Conservation (phyloP, 2,329 filamentous ascomycete species). For the Aspergillus ochraceoroseus region DNA sequence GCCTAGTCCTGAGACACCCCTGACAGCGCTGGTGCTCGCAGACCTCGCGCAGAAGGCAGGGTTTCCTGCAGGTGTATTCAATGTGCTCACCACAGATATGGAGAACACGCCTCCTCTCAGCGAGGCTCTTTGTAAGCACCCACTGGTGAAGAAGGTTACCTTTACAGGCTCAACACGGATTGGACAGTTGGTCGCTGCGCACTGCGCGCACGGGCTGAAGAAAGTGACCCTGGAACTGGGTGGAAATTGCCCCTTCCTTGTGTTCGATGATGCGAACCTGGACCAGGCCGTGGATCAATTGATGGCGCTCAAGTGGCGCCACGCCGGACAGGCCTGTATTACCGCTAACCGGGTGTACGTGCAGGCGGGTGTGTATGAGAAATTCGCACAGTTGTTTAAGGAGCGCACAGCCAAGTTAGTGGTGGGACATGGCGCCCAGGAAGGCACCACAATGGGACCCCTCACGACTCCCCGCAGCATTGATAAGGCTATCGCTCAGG, state of each 20-base stretch:
- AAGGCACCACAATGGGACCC: conserved; percentile 56
- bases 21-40: conserved; percentile 53
- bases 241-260: conserved; percentile 60
- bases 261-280: conserved; percentile 61
- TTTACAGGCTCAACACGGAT: conserved; percentile 60
- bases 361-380: conserved; percentile 45
- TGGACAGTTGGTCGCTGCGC: conserved; percentile 58
- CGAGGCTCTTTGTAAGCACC: conserved; percentile 53
- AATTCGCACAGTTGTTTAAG: conserved; percentile 52
- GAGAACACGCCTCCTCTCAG: conserved; percentile 39
- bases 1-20: conserved; percentile 63
- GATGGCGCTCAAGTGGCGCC: conserved; percentile 42
- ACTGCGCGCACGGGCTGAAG: conserved; percentile 58
- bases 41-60: conserved; percentile 52
- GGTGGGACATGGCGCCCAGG: conserved; percentile 56
- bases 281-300: conserved; percentile 43
- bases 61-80: conserved; percentile 57
- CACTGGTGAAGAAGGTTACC: conserved; percentile 55
- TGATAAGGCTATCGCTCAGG: conserved; percentile 54
- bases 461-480: conserved; percentile 55
- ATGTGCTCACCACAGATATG: conserved; percentile 53
- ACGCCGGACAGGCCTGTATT: conserved; percentile 45
- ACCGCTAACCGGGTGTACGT: conserved; percentile 46
- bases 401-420: conserved; percentile 51
- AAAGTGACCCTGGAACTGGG: conserved; percentile 62